Percentiles rank a stretch among this genome's conserved stretches.
phyloP scores from a whole-genome alignment of 2,329 filamentous ascomycete species.

The Colletotrichum endophyticum region DNA sequence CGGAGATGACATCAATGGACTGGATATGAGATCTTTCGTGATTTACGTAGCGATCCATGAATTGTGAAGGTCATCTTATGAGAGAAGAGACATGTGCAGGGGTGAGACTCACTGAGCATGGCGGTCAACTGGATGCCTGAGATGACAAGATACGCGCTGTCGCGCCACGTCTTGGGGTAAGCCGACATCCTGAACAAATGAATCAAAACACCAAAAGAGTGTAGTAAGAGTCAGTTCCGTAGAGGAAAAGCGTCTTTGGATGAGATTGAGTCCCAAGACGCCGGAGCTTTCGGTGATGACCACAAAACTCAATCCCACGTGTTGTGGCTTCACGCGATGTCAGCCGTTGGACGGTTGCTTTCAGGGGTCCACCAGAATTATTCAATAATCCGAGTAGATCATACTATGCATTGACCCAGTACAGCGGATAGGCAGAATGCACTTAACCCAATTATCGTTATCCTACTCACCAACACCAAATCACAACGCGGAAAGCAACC shows the following conservation, averaged over 20 bases:
- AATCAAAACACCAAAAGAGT: neutral
- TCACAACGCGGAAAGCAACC: neutral
- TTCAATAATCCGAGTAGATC: neutral
- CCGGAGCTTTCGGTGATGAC: neutral
- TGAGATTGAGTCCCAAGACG: neutral
- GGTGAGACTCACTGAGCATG: slow-evolving; percentile 21
- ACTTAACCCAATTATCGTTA: neutral
- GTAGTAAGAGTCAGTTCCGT: accelerated
- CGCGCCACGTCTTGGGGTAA: slow-evolving; percentile 24
- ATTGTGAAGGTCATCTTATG: neutral
- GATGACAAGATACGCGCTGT: slow-evolving; percentile 40
- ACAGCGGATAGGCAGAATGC: neutral
- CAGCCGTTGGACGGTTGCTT: neutral
- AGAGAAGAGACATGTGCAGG: neutral
- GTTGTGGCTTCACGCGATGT: neutral
- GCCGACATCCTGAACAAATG: neutral
- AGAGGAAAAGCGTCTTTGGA: neutral
- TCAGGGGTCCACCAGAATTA: neutral
- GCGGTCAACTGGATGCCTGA: slow-evolving; percentile 32
- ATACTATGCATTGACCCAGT: accelerated
- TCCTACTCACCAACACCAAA: neutral
- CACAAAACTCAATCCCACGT: neutral
- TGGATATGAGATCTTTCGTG: neutral
- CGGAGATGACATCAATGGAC: neutral
- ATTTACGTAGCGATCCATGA: neutral